Percentiles rank a stretch among this genome's conserved stretches.
Evolutionary conservation across 2,329 filamentous ascomycete genomes (phyloP).

Genomic region (Penicillium sp.): DNA sequence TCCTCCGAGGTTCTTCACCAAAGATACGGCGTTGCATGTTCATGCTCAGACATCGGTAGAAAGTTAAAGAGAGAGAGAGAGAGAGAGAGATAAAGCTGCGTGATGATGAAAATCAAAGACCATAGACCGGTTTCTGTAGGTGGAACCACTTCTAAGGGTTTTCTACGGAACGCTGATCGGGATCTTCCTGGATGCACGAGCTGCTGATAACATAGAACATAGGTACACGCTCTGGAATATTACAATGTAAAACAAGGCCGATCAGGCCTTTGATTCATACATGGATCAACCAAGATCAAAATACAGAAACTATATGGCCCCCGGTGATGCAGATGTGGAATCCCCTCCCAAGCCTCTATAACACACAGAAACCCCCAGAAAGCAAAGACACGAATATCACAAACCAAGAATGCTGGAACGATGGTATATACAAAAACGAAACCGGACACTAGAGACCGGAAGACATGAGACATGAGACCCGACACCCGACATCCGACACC

Average conservation of each 20-base stretch:
- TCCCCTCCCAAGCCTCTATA: constrained; percentile 6
- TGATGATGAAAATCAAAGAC: background rate
- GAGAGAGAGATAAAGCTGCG: background rate
- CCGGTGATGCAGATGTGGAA: background rate
- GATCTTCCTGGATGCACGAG: background rate
- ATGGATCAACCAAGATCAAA: constrained; percentile 6
- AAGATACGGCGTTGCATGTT: background rate
- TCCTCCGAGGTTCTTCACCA: background rate
- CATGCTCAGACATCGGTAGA: background rate
- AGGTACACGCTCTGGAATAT: background rate
- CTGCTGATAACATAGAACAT: background rate
- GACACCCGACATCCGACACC: background rate
- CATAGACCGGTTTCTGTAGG: background rate
- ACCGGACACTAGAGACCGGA: background rate
- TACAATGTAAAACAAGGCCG: background rate
- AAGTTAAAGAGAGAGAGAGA: background rate
- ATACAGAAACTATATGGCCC: background rate
- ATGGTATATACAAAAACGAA: constrained; percentile 16
- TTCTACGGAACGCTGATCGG: background rate
- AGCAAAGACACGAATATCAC: constrained; percentile 9
- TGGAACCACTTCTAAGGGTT: background rate
- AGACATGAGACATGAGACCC: background rate
- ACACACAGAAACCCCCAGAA: constrained; percentile 1
- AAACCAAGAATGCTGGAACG: constrained; percentile 1
- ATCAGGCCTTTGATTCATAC: constrained; percentile 10